A percentile compares a stretch with the other conserved stretches of the same genome.
These are phyloP conservation scores for Ustanciosporium gigantosporum DNA, from an alignment of 1,284 basidiomycete genomes.

Conservation along the genomic window DNA sequence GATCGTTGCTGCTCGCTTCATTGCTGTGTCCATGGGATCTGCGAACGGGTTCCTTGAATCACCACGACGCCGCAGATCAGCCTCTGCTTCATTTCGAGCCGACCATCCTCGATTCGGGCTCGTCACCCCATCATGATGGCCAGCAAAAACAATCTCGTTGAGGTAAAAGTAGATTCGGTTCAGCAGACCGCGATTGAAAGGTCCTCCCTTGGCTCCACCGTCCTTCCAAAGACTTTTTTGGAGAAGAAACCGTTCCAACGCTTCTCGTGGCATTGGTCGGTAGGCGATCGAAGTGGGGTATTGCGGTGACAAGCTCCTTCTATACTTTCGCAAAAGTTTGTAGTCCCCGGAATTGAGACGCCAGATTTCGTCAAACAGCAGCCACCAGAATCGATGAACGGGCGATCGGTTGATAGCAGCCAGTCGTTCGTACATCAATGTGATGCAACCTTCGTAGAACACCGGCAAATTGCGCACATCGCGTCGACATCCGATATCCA, in stretches of 20 bases:
- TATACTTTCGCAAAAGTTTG: slow-evolving; percentile 69
- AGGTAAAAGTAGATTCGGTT: slow-evolving; percentile 76
- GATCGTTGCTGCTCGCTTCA: slow-evolving; percentile 25
- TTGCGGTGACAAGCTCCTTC: slow-evolving; percentile 72
- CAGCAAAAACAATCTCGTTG: slow-evolving; percentile 71
- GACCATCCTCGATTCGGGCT: slow-evolving; percentile 14
- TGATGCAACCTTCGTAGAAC: slow-evolving; percentile 66
- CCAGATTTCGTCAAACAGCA: slow-evolving; percentile 71
- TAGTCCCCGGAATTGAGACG: slow-evolving; percentile 42
- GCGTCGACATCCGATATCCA: slow-evolving; percentile 65
- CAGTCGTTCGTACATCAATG: slow-evolving; percentile 69
- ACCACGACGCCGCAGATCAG: slow-evolving; percentile 43
- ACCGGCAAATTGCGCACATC: slow-evolving; percentile 68
- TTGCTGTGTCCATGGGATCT: slow-evolving; percentile 25
- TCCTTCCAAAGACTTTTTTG: slow-evolving; percentile 70
- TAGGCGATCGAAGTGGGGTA: slow-evolving; percentile 77
- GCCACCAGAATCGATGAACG: slow-evolving; percentile 77
- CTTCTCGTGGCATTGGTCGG: slow-evolving; percentile 71
- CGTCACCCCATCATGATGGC: slow-evolving; percentile 12
- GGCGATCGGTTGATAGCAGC: slow-evolving; percentile 66
- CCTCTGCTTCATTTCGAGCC: slow-evolving; percentile 14
- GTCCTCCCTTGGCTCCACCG: slow-evolving; percentile 63
- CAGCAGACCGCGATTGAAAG: slow-evolving; percentile 72
- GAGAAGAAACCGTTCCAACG: slow-evolving; percentile 70
- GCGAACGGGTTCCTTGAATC: slow-evolving; percentile 10